Evolutionary conservation across 2,329 filamentous ascomycete species (phyloP).

Genomic region (Magnaporthiopsis rhizophila): DNA sequence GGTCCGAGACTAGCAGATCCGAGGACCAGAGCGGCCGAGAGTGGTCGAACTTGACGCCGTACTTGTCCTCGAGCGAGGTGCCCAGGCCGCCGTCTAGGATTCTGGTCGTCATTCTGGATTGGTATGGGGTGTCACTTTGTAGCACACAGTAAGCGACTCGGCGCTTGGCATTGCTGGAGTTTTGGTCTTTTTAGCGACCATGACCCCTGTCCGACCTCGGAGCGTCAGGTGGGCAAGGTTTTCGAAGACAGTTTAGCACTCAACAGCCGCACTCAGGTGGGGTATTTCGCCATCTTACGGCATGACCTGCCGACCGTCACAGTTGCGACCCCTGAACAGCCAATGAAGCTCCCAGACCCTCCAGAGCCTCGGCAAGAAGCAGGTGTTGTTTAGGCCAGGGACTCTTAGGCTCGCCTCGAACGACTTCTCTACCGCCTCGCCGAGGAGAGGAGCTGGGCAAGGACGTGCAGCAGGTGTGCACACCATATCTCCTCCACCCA

Average conservation of each 20-base stretch:
- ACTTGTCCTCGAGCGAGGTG: conserved; percentile 54
- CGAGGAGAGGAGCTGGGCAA: neutral
- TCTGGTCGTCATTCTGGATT: conserved; percentile 15
- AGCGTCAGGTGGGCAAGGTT: neutral
- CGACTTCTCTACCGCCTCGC: neutral
- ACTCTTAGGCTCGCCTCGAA: neutral
- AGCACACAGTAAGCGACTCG: too few species aligned
- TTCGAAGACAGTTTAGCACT: too few species aligned
- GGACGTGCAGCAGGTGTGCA: too few species aligned
- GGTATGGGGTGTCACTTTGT: too few species aligned
- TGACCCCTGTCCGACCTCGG: neutral
- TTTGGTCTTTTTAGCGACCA: too few species aligned
- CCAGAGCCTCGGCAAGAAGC: neutral
- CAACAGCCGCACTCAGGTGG: too few species aligned
- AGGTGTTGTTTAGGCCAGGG: neutral
- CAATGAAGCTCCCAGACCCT: neutral
- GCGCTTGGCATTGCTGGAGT: too few species aligned
- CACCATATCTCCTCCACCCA: too few species aligned
- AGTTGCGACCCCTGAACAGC: neutral
- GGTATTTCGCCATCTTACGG: too few species aligned
- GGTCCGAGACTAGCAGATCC: conserved; percentile 50
- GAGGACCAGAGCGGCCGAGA: conserved; percentile 59
- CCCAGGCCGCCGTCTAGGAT: conserved; percentile 62
- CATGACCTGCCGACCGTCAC: neutral
- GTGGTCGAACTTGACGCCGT: conserved; percentile 42